Evolutionary conservation across 345 rosid genomes (phyloP).

Genomic region (Arabis hirsuta): DNA sequence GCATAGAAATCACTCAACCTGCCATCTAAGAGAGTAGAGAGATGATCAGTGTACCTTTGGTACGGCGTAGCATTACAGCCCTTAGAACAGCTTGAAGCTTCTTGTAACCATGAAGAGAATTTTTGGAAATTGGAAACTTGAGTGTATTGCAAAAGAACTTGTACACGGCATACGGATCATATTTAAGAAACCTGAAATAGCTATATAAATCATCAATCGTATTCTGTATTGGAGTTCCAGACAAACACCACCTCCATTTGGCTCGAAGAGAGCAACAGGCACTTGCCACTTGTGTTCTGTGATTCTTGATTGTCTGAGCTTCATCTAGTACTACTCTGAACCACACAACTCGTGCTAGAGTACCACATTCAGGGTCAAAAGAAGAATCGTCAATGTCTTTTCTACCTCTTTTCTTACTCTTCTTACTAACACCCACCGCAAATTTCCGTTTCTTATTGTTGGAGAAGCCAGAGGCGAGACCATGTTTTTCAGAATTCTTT

Average conservation of each 20-base stretch:
- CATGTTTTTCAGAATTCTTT: conserved; percentile 57
- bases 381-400: conserved; percentile 59
- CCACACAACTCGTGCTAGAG: conserved; percentile 87
- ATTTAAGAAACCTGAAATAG: conserved; percentile 93
- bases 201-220: conserved; percentile 88
- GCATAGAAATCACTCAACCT: conserved; percentile 33
- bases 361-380: conserved; percentile 64
- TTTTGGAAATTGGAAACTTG: conserved; percentile 74
- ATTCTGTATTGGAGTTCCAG: conserved; percentile 99
- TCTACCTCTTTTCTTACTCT: conserved; percentile 71
- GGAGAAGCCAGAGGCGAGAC: conserved; percentile 64
- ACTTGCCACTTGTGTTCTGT: conserved; percentile 93
- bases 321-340: conserved; percentile 89
- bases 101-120: conserved; percentile 78
- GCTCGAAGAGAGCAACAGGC: conserved; percentile 96
- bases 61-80: conserved; percentile 94
- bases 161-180: conserved; percentile 79
- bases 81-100: conserved; percentile 90
- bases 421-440: conserved; percentile 47
- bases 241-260: conserved; percentile 95
- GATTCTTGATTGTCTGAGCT: conserved; percentile 98
- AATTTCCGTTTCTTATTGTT: conserved; percentile 61
- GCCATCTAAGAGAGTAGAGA: conserved; percentile 27
- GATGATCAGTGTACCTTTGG: conserved; percentile 67
- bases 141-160: conserved; percentile 65